phyloP scores from a whole-genome alignment of 2,329 filamentous ascomycete species.

The Chrysosporium queenslandicum region DNA sequence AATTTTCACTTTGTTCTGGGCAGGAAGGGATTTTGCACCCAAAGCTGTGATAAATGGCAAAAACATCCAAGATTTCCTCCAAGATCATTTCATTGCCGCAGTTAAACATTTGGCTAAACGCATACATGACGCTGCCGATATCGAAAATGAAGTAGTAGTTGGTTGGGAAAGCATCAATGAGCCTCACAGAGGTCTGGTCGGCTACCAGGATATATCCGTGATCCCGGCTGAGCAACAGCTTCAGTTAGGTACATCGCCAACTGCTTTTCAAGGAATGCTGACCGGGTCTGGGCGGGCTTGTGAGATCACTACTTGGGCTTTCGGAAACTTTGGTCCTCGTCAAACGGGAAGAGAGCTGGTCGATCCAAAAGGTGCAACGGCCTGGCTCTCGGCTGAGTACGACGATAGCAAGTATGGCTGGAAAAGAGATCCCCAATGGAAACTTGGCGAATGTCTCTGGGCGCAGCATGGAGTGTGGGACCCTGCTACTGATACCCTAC shows the following conservation, averaged over 20 bases:
- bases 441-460: conserved; percentile 90
- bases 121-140: conserved; percentile 79
- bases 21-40: conserved; percentile 79
- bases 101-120: conserved; percentile 69
- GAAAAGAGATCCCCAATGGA: conserved; percentile 80
- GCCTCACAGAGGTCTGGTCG: conserved; percentile 78
- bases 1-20: conserved; percentile 92
- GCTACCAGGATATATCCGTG: conserved; percentile 66
- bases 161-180: conserved; percentile 97
- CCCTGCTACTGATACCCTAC: conserved; percentile 60
- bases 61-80: conserved; percentile 94
- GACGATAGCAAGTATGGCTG: conserved; percentile 84
- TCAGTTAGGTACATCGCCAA: conserved; percentile 86
- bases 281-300: conserved; percentile 84
- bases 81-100: conserved; percentile 73
- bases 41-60: conserved; percentile 90
- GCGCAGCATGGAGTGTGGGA: conserved; percentile 97
- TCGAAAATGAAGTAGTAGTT: conserved; percentile 77
- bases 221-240: conserved; percentile 81
- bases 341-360: conserved; percentile 74
- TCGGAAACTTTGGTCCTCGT: conserved; percentile 84
- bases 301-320: conserved; percentile 85
- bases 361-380: conserved; percentile 74
- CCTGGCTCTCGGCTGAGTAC: conserved; percentile 74
- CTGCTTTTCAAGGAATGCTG: conserved; percentile 85